phyloP scores from a whole-genome alignment of 2,329 filamentous ascomycete species.

The Fusarium pininemorale region DNA sequence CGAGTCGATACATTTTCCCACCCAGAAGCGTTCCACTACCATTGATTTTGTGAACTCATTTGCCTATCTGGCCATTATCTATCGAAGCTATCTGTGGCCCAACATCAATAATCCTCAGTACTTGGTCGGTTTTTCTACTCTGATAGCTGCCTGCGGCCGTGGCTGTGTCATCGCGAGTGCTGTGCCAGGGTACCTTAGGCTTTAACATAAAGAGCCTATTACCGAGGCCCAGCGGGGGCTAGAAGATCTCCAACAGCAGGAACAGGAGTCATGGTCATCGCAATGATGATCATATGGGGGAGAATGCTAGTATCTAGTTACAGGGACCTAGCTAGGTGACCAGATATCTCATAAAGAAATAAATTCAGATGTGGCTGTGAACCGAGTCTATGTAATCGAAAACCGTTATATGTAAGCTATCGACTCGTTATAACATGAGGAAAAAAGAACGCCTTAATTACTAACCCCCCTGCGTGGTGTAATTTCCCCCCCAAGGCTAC shows the following conservation, averaged over 20 bases:
- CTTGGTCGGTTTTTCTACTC: slow-evolving; percentile 37
- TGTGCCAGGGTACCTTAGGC: not conserved
- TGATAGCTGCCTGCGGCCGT: not conserved
- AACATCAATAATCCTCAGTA: slow-evolving; percentile 45
- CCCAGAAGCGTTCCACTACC: slow-evolving; percentile 9
- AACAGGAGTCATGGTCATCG: not conserved
- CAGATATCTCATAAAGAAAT: not conserved
- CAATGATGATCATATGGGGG: too few species aligned
- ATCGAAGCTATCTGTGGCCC: slow-evolving; percentile 14
- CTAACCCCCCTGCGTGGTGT: too few species aligned
- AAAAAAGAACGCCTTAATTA: too few species aligned
- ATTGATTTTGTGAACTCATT: slow-evolving; percentile 10
- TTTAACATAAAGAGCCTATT: not conserved
- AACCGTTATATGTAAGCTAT: not conserved
- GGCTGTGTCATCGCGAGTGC: not conserved
- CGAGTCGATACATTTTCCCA: too few species aligned
- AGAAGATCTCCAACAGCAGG: not conserved
- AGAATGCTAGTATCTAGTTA: not conserved
- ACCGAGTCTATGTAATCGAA: not conserved
- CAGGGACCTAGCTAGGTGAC: not conserved
- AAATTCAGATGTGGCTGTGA: accelerated
- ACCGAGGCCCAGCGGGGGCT: not conserved
- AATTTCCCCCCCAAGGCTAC: too few species aligned
- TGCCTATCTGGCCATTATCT: slow-evolving; percentile 15
- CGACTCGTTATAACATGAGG: not conserved